These are phyloP conservation scores for Penicillium sp. DNA, from an alignment of 2,329 filamentous ascomycete genomes.

Conservation along the genomic window DNA sequence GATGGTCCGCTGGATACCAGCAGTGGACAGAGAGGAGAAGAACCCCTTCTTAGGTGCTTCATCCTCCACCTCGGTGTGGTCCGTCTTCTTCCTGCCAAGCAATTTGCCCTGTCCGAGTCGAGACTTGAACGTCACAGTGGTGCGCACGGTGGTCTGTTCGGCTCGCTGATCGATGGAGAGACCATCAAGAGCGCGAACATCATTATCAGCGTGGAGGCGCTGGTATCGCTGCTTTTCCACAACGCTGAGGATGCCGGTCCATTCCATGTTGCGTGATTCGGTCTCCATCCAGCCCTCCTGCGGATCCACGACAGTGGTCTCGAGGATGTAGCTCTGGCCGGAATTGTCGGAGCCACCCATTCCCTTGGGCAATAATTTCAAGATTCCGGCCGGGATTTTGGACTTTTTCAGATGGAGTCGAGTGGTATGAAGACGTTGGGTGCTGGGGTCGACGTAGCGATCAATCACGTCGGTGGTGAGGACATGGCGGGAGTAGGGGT, in stretches of 20 bases:
- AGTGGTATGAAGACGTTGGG: slow-evolving; percentile 60
- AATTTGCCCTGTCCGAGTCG: slow-evolving; percentile 60
- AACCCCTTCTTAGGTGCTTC: slow-evolving; percentile 56
- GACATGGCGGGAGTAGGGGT: slow-evolving; percentile 66
- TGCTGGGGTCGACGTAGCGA: slow-evolving; percentile 60
- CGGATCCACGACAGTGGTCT: slow-evolving; percentile 62
- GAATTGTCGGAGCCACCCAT: slow-evolving; percentile 59
- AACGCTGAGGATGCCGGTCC: slow-evolving; percentile 64
- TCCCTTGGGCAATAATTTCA: slow-evolving; percentile 61
- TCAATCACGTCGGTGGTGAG: slow-evolving; percentile 66
- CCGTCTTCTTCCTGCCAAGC: slow-evolving; percentile 42
- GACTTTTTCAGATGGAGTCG: slow-evolving; percentile 64
- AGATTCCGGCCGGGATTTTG: slow-evolving; percentile 60
- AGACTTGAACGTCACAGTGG: slow-evolving; percentile 62
- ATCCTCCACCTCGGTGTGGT: slow-evolving; percentile 49
- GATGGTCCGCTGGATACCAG: slow-evolving; percentile 62
- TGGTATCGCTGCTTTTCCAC: slow-evolving; percentile 61
- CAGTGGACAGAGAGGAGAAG: slow-evolving; percentile 60
- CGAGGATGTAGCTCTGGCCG: slow-evolving; percentile 63
- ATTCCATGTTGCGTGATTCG: slow-evolving; percentile 64
- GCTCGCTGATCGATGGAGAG: slow-evolving; percentile 38
- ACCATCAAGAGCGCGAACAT: slow-evolving; percentile 23
- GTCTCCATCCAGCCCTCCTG: slow-evolving; percentile 67
- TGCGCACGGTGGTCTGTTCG: slow-evolving; percentile 58
- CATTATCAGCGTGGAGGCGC: slow-evolving; percentile 40